phyloP scores from a whole-genome alignment of 306 rosid species.

The Erythrophleum fordii region DNA sequence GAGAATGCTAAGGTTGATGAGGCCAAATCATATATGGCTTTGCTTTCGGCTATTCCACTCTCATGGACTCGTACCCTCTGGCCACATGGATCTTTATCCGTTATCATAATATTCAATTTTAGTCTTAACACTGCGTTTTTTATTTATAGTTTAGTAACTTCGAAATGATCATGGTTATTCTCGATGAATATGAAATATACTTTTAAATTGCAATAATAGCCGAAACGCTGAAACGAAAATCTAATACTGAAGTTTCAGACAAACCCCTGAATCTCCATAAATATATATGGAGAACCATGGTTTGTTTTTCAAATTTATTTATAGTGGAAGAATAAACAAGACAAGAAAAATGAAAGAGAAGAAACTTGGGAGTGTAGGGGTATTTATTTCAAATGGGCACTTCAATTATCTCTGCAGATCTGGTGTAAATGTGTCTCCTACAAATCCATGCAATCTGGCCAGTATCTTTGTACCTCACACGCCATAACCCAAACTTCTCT shows the following conservation, averaged over 20 bases:
- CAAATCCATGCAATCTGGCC: conserved; percentile 95
- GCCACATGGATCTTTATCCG: conserved; percentile 13
- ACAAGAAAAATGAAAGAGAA: background rate
- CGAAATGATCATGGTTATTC: conserved; percentile 15
- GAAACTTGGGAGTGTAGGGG: conserved; percentile 17
- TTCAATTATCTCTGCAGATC: conserved; percentile 87
- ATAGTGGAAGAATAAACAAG: background rate
- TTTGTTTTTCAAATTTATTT: conserved; percentile 1
- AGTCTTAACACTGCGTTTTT: background rate
- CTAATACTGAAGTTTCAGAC: background rate
- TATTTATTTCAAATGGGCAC: conserved; percentile 66
- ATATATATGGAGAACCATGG: conserved; percentile 5
- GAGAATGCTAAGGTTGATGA: background rate
- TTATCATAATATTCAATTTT: background rate
- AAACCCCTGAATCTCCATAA: background rate
- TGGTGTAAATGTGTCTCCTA: conserved; percentile 77
- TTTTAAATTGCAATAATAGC: background rate
- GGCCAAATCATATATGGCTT: background rate
- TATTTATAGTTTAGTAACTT: conserved; percentile 16
- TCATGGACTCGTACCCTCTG: conserved; percentile 11
- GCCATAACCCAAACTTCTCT: conserved; percentile 91
- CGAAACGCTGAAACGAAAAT: background rate
- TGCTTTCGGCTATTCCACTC: conserved; percentile 46
- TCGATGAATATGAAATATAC: background rate
- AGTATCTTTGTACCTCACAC: conserved; percentile 83